Percentiles rank a stretch among this genome's conserved stretches.
Conservation (phyloP, 495 filamentous ascomycete species). For the Aspergillus incahuasiensis region DNA sequence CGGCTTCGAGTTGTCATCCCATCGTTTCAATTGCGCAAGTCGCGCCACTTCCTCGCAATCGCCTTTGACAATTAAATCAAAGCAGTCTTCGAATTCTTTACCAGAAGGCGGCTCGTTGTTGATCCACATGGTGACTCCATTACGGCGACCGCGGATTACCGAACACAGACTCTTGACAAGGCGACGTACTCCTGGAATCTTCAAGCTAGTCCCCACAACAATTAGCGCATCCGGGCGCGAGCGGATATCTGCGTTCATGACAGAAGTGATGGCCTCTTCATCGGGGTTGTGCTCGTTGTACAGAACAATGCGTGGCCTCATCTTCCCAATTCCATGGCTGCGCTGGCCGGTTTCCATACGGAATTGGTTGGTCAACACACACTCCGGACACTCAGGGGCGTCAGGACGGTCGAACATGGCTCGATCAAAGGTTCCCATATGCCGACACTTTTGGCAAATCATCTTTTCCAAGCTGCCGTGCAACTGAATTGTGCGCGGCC, state of each 20-base stretch:
- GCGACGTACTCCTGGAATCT: slow-evolving; percentile 85
- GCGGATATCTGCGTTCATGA: slow-evolving; percentile 77
- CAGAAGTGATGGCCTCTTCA: slow-evolving; percentile 89
- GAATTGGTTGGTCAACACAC: slow-evolving; percentile 67
- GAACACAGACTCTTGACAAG: slow-evolving; percentile 88
- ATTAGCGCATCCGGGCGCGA: slow-evolving; percentile 84
- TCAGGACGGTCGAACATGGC: slow-evolving; percentile 76
- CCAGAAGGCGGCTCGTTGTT: slow-evolving; percentile 80
- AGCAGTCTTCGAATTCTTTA: slow-evolving; percentile 84
- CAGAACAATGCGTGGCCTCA: slow-evolving; percentile 89
- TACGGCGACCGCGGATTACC: slow-evolving; percentile 68
- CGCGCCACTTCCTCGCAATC: slow-evolving; percentile 85
- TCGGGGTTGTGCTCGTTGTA: slow-evolving; percentile 98
- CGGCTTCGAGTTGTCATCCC: slow-evolving; percentile 58
- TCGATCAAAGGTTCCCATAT: slow-evolving; percentile 71
- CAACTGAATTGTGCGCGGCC: slow-evolving; percentile 90
- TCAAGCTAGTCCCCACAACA: slow-evolving; percentile 91
- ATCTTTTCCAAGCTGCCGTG: slow-evolving; percentile 93
- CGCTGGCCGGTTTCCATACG: slow-evolving; percentile 80
- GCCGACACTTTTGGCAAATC: slow-evolving; percentile 88
- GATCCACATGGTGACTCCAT: slow-evolving; percentile 93
- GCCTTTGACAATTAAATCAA: slow-evolving; percentile 83
- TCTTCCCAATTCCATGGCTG: slow-evolving; percentile 86
- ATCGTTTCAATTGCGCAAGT: slow-evolving; percentile 65
- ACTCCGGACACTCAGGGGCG: slow-evolving; percentile 75